Evolutionary conservation across 2,329 filamentous ascomycete genomes (phyloP), one percentile per base, ranked within the genome.

Genomic region (Pyrenophora teres): DNA sequence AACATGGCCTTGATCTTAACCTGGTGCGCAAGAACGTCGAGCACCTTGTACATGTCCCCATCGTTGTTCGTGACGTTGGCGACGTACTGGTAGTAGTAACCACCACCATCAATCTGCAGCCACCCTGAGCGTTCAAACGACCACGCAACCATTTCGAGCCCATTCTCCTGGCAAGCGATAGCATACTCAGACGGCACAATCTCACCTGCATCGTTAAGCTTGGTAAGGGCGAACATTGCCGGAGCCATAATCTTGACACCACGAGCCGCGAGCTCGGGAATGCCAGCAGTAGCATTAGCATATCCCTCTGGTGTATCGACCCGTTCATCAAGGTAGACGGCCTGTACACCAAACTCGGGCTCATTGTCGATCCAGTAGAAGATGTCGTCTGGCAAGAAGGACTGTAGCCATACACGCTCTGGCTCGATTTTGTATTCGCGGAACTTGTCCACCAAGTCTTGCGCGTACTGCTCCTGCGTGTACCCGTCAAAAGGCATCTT

Each of bases 401-500:
- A 86, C 77, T 90, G 87, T 3, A 82, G 74, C 74, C 78, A 75
- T 3, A 80, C 75, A 23, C 77, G 69, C 25, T 60, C 63, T 16
- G 76, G 63, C 16, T 69, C 57, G 35, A 80, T 73, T 7, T 69
- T 66, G 38, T 71, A 71, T 9, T 63, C 56, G 33, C 71, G 62
- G 63, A 77, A 79, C 1, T 73, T 68, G 40, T 75, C 54, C 49
- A 80, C 79, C 54, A 89, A 73, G 70, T 89, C 84, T 72, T 87
- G 84, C 0, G 83, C 83, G 65, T 83, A 89, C 63, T 78, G 74
- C 59, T 83, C 74, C 66, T 88, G 85, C 0, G 87, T 89, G 76
- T 88, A 89, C 16, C 78, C 77, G 10, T 80, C 67, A 68, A 87
- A 90, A 0, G 87, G 87, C 86, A 90, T 89, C n/a, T 78, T 67